A percentile compares a stretch with the other conserved stretches of the same genome.
These are phyloP conservation scores for Lipomyces orientalis DNA, from an alignment of 805 yeast genomes.

Conservation along the genomic window DNA sequence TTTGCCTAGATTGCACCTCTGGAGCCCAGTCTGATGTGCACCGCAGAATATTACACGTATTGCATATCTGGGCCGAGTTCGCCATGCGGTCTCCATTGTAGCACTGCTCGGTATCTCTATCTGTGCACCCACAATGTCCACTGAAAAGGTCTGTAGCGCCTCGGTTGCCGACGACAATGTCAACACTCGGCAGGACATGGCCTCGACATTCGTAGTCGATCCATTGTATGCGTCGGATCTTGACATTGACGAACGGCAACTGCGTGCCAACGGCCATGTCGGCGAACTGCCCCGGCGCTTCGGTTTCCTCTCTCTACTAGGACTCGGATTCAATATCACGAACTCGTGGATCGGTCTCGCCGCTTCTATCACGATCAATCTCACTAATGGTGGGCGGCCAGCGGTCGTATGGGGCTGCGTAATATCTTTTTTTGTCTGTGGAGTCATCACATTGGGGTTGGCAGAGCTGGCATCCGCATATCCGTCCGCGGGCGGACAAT, in stretches of 20 bases:
- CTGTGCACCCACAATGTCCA: background rate
- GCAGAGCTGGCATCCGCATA: conserved; percentile 34
- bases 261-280: conserved; percentile 14
- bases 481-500: conserved; percentile 39
- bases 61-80: no score
- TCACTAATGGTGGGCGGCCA: conserved; percentile 13
- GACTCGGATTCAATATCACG: conserved; percentile 24
- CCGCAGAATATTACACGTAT: no score
- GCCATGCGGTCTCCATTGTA: background rate
- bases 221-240: background rate
- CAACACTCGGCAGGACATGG: background rate
- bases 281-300: conserved; percentile 9
- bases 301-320: conserved; percentile 7
- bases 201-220: background rate
- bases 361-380: conserved; percentile 6
- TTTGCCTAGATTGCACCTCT: no score
- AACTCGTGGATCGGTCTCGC: conserved; percentile 34
- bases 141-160: background rate
- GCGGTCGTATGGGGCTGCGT: conserved; percentile 31
- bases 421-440: conserved; percentile 23
- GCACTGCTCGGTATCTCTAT: background rate
- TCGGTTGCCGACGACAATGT: background rate
- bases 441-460: conserved; percentile 28
- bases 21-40: no score
- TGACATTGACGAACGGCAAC: conserved; percentile 7